Percentiles rank a stretch among this genome's conserved stretches.
phyloP scores from a whole-genome alignment of 2,329 filamentous ascomycete genomes.

The Sporothrix mexicana region DNA sequence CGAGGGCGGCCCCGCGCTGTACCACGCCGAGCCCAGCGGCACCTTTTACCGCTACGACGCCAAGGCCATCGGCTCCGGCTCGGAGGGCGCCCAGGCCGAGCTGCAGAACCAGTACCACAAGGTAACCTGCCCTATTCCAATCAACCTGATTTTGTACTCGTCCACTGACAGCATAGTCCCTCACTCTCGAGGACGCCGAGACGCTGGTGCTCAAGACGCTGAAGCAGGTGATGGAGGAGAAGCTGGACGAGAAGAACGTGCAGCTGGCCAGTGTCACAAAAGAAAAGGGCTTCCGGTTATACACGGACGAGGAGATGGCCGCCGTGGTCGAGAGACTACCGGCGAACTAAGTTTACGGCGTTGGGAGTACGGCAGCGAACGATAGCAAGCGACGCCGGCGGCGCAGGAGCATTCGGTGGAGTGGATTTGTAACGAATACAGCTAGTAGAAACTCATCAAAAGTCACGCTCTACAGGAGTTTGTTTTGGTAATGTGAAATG shows the following conservation, averaged over 20 bases:
- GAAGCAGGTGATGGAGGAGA: constrained; percentile 99
- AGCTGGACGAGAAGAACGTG: constrained; percentile 97
- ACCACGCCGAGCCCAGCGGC: constrained; percentile 96
- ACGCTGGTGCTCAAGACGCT: constrained; percentile 95
- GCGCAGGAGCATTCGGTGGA: neutral
- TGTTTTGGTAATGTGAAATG: neutral
- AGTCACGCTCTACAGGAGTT: neutral
- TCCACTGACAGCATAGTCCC: constrained; percentile 60
- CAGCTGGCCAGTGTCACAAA: constrained; percentile 97
- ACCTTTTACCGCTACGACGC: constrained; percentile 99
- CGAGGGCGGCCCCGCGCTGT: constrained; percentile 94
- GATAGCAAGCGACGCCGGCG: neutral
- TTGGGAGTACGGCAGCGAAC: neutral
- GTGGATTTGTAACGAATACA: constrained; percentile 27
- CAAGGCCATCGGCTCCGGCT: constrained; percentile 97
- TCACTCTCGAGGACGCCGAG: constrained; percentile 91
- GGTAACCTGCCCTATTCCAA: constrained; percentile 47
- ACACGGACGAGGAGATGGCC: constrained; percentile 97
- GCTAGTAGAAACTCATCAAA: constrained; percentile 17
- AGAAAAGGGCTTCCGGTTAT: constrained; percentile 98
- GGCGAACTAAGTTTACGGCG: constrained; percentile 57
- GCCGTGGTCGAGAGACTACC: constrained; percentile 84
- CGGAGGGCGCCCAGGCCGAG: constrained; percentile 96
- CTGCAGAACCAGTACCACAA: constrained; percentile 99
- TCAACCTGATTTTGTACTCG: neutral